Conservation (phyloP, 768 basidiomycete species). For the Pleurotus salmoneostramineus region DNA sequence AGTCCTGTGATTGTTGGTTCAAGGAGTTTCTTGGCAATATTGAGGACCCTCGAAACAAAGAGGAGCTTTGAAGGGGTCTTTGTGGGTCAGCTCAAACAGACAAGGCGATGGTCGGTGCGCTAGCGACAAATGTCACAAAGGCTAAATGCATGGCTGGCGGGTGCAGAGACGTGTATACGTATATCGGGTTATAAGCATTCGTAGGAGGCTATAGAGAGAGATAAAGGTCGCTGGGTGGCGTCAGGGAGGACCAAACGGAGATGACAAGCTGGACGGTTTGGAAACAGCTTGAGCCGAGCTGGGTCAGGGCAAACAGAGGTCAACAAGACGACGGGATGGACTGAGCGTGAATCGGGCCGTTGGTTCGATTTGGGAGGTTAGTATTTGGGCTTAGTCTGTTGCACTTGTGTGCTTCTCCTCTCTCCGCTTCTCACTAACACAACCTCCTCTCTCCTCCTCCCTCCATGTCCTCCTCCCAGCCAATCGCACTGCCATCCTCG, state of each 20-base stretch:
- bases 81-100: too few relatives aligned
- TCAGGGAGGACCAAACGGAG: neutral
- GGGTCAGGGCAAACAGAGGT: neutral
- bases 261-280: neutral
- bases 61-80: too few relatives aligned
- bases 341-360: slow-evolving; percentile 1
- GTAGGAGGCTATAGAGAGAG: too few relatives aligned
- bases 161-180: too few relatives aligned
- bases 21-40: too few relatives aligned
- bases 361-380: neutral
- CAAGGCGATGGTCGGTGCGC: too few relatives aligned
- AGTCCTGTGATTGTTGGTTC: too few relatives aligned
- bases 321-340: neutral
- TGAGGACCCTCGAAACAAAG: too few relatives aligned
- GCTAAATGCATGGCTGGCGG: too few relatives aligned
- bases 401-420: slow-evolving; percentile 1
- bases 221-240: too few relatives aligned
- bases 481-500: slow-evolving; percentile 41
- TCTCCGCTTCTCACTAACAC: neutral
- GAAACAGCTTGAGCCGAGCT: neutral
- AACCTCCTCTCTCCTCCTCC: slow-evolving; percentile 9
- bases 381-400: neutral
- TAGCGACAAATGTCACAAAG: too few relatives aligned
- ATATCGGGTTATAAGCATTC: too few relatives aligned
- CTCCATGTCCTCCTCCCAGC: slow-evolving; percentile 31